Conservation (phyloP, 257 asterid species). For the Solanum corneliomulleri region DNA sequence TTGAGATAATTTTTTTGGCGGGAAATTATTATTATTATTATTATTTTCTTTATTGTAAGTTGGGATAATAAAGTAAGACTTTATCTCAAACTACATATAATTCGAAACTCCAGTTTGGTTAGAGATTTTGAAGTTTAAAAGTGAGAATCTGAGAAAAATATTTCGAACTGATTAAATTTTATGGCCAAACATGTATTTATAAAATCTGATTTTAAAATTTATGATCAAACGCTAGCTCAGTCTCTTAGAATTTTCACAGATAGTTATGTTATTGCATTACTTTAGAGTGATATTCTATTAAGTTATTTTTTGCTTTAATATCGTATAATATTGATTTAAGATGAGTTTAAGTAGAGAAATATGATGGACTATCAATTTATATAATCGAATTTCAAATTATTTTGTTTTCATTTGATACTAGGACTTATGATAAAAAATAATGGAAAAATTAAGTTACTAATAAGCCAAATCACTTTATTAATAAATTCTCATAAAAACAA, state of each 20-base stretch:
- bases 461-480: neutral
- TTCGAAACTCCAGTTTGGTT: rapidly evolving
- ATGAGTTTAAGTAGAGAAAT: neutral
- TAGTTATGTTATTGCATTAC: neutral
- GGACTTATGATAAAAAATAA: too few relatives aligned
- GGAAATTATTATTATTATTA: constrained; percentile 6
- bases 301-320: neutral
- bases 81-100: neutral
- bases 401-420: too few relatives aligned
- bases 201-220: too few relatives aligned
- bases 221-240: neutral
- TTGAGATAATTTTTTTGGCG: constrained; percentile 20
- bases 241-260: too few relatives aligned
- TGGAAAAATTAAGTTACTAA: neutral
- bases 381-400: too few relatives aligned
- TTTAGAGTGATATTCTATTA: neutral
- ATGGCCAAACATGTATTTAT: neutral
- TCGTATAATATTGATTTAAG: neutral
- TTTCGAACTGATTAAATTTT: neutral
- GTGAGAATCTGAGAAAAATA: neutral
- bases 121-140: neutral
- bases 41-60: neutral
- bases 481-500: too few relatives aligned
- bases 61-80: neutral
- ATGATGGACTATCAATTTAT: too few relatives aligned